Base-by-base conservation (phyloP, 306 rosid genomes). In the Gillenia trifoliata region DNA sequence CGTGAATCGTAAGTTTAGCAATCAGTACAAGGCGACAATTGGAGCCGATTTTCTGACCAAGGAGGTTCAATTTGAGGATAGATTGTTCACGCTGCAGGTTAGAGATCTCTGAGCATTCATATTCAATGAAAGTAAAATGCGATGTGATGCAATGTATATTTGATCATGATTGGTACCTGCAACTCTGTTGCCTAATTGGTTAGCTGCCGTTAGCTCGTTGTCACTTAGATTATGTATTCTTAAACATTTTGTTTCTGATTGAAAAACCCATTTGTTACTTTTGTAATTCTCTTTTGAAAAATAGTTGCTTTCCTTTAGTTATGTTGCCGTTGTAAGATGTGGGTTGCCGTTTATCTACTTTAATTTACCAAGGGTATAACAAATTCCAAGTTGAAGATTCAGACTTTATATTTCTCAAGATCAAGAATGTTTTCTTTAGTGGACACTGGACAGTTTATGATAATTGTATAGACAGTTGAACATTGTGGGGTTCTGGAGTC, bases 41-140 rank as follows among this genome's bases (percentile, higher is more conserved):
- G 99, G 99, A 79, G 99, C 99, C 11, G 99, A 95, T 87, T 95
- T 95, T 83, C 97, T 95, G 66, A 95, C 99, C 59, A 92, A 95
- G 91, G 99, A 95, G 86, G 97, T 95, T 88, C 99, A 92, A 65
- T 91, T 95, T 82, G 99, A 95, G 75, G 99, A 95, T 66, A 89
- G 99, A 86, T 82, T 92, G 81, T 95, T 95, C 90, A 95, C 99
- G 54, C 84, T 95, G 81, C 99, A 92, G 97, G 99, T 92, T 77
- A 86, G 89, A 55, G 49, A 69, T 65, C 49, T 43, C 43, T 76
- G 34, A 34, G 28, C 72, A 8, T 72, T 65, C n/a, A 0, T 31
- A 65, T 54, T 63, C 23, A 19, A 38, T 19, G 43, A 20, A 38
- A 49, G 20, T 12, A 0, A 1, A 45, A 4, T 15, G 10, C 52